phyloP scores from a whole-genome alignment of 768 basidiomycete genomes.

The Pulveroboletus frians region DNA sequence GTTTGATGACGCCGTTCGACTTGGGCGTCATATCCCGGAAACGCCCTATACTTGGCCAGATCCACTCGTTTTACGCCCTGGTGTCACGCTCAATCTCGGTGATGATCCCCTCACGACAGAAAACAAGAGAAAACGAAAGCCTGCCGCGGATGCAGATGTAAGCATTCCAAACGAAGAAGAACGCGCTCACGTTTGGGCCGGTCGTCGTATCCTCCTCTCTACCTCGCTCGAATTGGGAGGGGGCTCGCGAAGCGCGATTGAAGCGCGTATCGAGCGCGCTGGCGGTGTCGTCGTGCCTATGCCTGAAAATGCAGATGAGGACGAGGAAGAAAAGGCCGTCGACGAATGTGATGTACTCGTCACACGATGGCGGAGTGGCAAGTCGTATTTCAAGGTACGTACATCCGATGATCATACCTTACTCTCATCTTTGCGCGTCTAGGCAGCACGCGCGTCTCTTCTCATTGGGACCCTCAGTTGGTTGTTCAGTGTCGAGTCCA shows the following conservation, averaged over 20 bases:
- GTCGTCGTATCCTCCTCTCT: conserved; percentile 57
- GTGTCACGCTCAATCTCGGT: conserved; percentile 11
- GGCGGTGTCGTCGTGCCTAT: conserved; percentile 55
- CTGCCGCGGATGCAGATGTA: conserved; percentile 16
- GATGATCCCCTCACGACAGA: conserved; percentile 16
- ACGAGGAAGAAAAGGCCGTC: conserved; percentile 32
- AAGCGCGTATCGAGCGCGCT: conserved; percentile 52
- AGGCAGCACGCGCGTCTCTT: conserved; percentile 50
- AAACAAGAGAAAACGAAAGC: conserved; percentile 21
- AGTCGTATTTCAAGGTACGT: conserved; percentile 64
- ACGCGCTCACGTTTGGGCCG: conserved; percentile 51
- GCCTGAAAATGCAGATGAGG: conserved; percentile 39
- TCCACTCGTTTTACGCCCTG: conserved; percentile 43
- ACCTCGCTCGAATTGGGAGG: conserved; percentile 49
- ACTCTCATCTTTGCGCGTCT: background rate
- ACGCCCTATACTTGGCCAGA: conserved; percentile 70
- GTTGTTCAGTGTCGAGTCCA: conserved; percentile 74
- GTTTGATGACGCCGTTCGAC: conserved; percentile 76
- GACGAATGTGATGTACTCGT: conserved; percentile 68
- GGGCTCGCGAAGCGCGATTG: conserved; percentile 49
- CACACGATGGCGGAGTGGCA: conserved; percentile 62
- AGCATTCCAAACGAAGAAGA: conserved; percentile 22
- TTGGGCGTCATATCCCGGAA: conserved; percentile 51
- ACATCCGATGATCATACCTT: background rate
- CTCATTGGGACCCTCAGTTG: conserved; percentile 74